Evolutionary conservation across 768 basidiomycete genomes (phyloP), one percentile per base, ranked within the genome.

Genomic region (Arthromyces matolae): DNA sequence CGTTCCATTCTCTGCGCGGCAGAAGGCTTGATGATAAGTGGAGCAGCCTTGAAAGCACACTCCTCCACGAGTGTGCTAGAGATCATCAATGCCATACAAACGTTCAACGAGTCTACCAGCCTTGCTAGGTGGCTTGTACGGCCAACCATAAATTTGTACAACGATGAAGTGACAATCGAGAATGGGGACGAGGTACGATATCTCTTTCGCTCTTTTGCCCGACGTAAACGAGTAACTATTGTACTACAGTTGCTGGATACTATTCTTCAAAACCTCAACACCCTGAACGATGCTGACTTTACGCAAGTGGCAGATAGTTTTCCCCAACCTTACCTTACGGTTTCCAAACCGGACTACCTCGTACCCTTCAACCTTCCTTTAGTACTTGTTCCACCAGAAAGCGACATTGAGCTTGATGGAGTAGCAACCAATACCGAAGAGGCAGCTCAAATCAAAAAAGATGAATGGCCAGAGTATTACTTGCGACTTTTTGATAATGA

Each of bases 351-450:
- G 18, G 74, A 76, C 32, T 55, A 61, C 8, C 64, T 74, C 13
- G 62, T 70, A 7, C 76, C 80, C 2, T 91, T 87, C 54, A 76
- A 80, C 24, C 72, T 94, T 8, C 90, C 90, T 5, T 75, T 80
- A 27, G 81, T 93, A 32, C 73, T 94, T 14, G 89, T 94, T 0
- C 91, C 92, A 2, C 92, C 92, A 1, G 92, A 94, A 64, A 79
- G 85, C 8, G 49, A 50, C 19, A 86, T 91, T 23, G 91, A 93
- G 55, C 72, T 89, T 8, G 90, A 91, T 32, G 76, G 77, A 0
- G 67, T 91, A 36, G 74, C 83, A 0, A 75, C 78, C 0, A 86
- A 89, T 41, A 73, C 80, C 14, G 83, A 83, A 14, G 86, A 85
- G 55, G 84, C 86, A 32, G 77, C 82, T 0, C 79, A 78, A 53